These are phyloP conservation scores for Citrus cavaleriei DNA, from an alignment of 345 rosid species.

Conservation along the genomic window DNA sequence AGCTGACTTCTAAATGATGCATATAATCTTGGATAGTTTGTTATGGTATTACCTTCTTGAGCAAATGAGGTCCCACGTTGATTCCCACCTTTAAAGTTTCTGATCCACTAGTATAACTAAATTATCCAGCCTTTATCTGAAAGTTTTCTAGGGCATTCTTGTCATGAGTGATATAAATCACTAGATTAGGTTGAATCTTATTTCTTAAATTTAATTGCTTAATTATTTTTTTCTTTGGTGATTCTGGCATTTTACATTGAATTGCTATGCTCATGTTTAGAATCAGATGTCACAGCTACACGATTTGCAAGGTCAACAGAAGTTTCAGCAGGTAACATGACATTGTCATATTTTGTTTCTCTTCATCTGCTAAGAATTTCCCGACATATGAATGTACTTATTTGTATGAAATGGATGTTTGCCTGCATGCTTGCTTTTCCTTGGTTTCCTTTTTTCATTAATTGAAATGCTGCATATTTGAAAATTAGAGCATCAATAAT, in stretches of 20 bases:
- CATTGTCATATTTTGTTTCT: slow-evolving; percentile 8
- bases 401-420: background rate
- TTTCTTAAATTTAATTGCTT: background rate
- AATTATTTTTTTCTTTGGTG: background rate
- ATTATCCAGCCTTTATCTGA: background rate
- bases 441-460: background rate
- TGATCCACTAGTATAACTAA: background rate
- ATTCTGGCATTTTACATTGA: slow-evolving; percentile 5
- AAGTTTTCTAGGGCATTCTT: background rate
- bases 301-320: slow-evolving; percentile 72
- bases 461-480: background rate
- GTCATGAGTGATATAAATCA: background rate
- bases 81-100: background rate
- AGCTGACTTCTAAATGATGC: background rate
- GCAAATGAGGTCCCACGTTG: background rate
- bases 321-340: slow-evolving; percentile 56
- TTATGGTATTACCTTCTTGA: background rate
- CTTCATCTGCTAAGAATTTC: background rate
- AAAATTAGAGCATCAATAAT: background rate
- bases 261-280: slow-evolving; percentile 26
- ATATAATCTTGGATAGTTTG: background rate
- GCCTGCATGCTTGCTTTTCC: background rate
- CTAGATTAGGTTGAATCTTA: background rate
- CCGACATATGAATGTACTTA: background rate
- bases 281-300: slow-evolving; percentile 59